Conservation (phyloP, 345 rosid species). For the Moringa oleifera region DNA sequence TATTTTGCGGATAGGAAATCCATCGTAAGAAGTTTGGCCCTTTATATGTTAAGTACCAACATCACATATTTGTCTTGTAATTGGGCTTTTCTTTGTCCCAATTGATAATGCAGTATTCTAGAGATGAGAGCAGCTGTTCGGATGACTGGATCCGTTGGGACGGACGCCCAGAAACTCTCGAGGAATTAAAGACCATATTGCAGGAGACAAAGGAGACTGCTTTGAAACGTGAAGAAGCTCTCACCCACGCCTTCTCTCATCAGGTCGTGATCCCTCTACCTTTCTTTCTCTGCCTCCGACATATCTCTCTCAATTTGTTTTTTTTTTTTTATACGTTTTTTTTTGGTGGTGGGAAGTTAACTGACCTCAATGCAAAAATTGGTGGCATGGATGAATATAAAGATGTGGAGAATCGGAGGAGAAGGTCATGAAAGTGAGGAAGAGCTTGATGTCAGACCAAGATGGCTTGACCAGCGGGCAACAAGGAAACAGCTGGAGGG, state of each 20-base stretch:
- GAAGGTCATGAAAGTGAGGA: slow-evolving; percentile 43
- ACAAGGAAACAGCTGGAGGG: slow-evolving; percentile 27
- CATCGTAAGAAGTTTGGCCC: slow-evolving; percentile 12
- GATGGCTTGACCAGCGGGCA: slow-evolving; percentile 29
- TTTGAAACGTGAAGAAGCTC: slow-evolving; percentile 33
- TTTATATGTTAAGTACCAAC: neutral
- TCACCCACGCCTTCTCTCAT: slow-evolving; percentile 54
- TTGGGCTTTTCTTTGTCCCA: neutral
- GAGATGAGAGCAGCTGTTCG: slow-evolving; percentile 35
- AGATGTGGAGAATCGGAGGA: slow-evolving; percentile 47
- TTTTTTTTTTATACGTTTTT: neutral
- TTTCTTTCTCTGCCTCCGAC: neutral
- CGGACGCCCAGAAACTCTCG: slow-evolving; percentile 20
- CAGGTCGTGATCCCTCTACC: slow-evolving; percentile 30
- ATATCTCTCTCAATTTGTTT: neutral
- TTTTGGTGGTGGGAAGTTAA: neutral
- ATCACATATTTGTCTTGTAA: neutral
- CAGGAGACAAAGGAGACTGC: slow-evolving; percentile 34
- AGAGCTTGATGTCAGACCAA: slow-evolving; percentile 32
- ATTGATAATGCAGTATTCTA: slow-evolving; percentile 22
- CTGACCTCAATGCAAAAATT: no score
- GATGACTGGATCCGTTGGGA: slow-evolving; percentile 32
- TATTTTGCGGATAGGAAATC: slow-evolving; percentile 15
- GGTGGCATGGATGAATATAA: no score
- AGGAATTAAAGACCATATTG: slow-evolving; percentile 31